These are phyloP conservation scores for Stephanodiscus triporus DNA, from an alignment of 108 stramenopile species.

Conservation along the genomic window DNA sequence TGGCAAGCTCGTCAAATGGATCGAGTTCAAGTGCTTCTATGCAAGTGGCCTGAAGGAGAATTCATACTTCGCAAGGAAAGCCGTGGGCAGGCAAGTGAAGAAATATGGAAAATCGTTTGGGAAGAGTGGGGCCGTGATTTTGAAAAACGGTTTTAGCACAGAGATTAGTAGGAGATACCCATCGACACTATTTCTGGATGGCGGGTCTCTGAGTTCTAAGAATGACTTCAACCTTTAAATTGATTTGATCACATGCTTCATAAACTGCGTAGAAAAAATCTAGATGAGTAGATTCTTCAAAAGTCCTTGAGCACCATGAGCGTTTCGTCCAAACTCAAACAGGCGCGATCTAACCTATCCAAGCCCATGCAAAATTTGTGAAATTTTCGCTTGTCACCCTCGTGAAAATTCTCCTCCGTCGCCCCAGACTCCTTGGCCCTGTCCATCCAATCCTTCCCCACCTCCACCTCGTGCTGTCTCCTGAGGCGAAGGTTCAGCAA, in stretches of 20 bases:
- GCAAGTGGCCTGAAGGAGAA: slow-evolving; percentile 35
- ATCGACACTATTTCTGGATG: slow-evolving; percentile 35
- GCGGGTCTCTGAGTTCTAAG: slow-evolving; percentile 24
- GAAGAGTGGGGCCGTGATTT: slow-evolving; percentile 29
- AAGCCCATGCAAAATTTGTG: slow-evolving; percentile 73
- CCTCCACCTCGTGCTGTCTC: slow-evolving; percentile 81
- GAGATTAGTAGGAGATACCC: slow-evolving; percentile 4
- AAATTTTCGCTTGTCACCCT: slow-evolving; percentile 70
- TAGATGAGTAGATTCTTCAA: too few species aligned
- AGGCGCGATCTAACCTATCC: slow-evolving; percentile 74
- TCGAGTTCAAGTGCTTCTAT: slow-evolving; percentile 35
- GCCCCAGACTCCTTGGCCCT: slow-evolving; percentile 67
- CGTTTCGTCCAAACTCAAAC: slow-evolving; percentile 77
- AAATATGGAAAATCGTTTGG: slow-evolving; percentile 30
- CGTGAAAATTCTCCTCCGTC: slow-evolving; percentile 76
- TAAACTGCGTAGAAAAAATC: too few species aligned
- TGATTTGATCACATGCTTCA: too few species aligned
- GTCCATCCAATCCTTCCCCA: slow-evolving; percentile 85
- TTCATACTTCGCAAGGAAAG: slow-evolving; percentile 17
- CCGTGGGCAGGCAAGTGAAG: slow-evolving; percentile 16
- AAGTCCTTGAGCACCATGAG: slow-evolving; percentile 78
- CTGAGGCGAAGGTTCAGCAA: slow-evolving; percentile 65
- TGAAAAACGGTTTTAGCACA: slow-evolving; percentile 37
- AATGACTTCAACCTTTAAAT: neutral
- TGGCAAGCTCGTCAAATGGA: slow-evolving; percentile 24